A percentile compares a stretch with the other conserved stretches of the same genome.
Conservation (phyloP, 2,329 filamentous ascomycete genomes). For the Dendrostoma leiphaemia region DNA sequence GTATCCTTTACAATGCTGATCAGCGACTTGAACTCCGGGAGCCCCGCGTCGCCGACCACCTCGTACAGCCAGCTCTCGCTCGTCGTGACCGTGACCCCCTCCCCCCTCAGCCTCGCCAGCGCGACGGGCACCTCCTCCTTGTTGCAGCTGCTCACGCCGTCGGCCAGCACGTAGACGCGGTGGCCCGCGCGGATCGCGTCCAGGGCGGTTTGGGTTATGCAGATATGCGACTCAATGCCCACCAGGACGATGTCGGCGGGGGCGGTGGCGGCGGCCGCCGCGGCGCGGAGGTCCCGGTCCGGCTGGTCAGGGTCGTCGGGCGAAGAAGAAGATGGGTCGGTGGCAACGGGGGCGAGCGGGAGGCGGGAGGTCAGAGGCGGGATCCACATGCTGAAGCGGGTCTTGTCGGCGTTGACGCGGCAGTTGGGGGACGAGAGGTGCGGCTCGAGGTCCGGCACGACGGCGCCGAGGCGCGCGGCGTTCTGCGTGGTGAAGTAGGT, state of each 20-base stretch:
- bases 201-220: conserved; percentile 86
- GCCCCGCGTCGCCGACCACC: conserved; percentile 76
- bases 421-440: conserved; percentile 48
- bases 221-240: conserved; percentile 92
- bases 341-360: too few species aligned
- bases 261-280: conserved; percentile 26
- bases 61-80: conserved; percentile 92
- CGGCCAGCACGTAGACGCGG: conserved; percentile 81
- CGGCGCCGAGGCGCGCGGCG: conserved; percentile 72
- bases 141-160: conserved; percentile 88
- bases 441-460: conserved; percentile 67
- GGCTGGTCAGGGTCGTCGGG: too few species aligned
- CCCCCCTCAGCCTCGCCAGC: conserved; percentile 69
- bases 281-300: too few species aligned
- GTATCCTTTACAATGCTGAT: conserved; percentile 78
- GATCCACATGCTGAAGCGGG: conserved; percentile 83
- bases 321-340: neutral
- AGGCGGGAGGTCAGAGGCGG: conserved; percentile 56
- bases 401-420: conserved; percentile 70
- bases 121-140: conserved; percentile 77
- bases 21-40: conserved; percentile 70
- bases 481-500: conserved; percentile 87
- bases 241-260: conserved; percentile 68
- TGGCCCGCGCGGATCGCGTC: conserved; percentile 76
- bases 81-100: conserved; percentile 71